These are phyloP conservation scores for Dalbergia oliveri DNA, from an alignment of 306 rosid species.

Conservation along the genomic window DNA sequence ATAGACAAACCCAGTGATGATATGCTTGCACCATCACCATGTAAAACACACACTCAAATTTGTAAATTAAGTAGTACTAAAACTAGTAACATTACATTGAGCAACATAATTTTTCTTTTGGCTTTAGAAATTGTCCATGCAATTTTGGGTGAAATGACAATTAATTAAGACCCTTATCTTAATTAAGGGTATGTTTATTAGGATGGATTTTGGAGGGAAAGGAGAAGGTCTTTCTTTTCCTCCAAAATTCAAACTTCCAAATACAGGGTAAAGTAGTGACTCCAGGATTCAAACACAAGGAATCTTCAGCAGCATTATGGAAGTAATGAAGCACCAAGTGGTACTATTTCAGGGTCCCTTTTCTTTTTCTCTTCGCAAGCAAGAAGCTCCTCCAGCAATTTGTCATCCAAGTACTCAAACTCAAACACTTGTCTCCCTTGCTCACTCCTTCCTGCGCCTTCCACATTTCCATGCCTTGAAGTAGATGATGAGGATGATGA, in stretches of 20 bases:
- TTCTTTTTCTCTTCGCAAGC: slow-evolving; percentile 62
- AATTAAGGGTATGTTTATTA: no score
- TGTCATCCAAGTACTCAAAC: slow-evolving; percentile 79
- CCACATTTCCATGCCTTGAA: slow-evolving; percentile 44
- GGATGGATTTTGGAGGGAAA: no score
- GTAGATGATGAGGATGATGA: slow-evolving; percentile 24
- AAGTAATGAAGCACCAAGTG: neutral
- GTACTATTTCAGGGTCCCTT: slow-evolving; percentile 27
- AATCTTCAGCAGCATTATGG: neutral
- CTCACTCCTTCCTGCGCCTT: slow-evolving; percentile 20
- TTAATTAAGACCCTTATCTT: no score
- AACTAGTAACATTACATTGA: slow-evolving; percentile 28
- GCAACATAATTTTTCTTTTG: neutral
- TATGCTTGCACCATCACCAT: slow-evolving; percentile 26
- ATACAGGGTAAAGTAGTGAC: no score
- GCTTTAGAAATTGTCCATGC: no score
- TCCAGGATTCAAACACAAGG: no score
- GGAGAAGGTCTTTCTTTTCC: no score
- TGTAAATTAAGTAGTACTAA: neutral
- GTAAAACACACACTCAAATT: slow-evolving; percentile 12
- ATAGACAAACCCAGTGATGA: slow-evolving; percentile 12
- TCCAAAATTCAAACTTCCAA: no score
- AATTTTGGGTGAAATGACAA: no score
- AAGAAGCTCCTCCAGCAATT: slow-evolving; percentile 86
- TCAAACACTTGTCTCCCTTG: slow-evolving; percentile 72